Percentiles rank a stretch among this genome's conserved stretches.
These are phyloP conservation scores for Danielozyma ontarioensis DNA, from an alignment of 805 yeast species.

Conservation along the genomic window DNA sequence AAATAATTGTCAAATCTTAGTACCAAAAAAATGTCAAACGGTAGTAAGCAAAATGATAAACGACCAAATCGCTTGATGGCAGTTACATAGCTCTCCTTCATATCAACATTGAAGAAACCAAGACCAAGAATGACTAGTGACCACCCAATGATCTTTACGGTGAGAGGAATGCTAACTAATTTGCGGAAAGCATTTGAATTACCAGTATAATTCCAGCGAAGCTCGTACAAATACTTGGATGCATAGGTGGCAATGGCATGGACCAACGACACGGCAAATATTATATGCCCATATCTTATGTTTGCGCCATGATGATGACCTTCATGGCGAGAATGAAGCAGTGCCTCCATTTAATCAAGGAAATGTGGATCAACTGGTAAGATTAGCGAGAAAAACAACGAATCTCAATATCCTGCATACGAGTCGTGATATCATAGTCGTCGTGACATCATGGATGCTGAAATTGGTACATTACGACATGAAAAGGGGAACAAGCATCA, in stretches of 20 bases:
- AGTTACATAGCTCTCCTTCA: background rate
- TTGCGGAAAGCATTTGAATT: constrained; percentile 29
- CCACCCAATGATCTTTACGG: constrained; percentile 33
- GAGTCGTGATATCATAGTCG: no score
- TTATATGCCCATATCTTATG: constrained; percentile 54
- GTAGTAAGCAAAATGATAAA: constrained; percentile 51
- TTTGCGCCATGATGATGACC: constrained; percentile 49
- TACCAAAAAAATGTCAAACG: constrained; percentile 52
- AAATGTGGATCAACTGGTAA: no score
- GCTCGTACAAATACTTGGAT: constrained; percentile 25
- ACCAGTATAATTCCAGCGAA: constrained; percentile 34
- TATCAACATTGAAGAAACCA: background rate
- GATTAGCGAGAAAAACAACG: no score
- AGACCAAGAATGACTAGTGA: constrained; percentile 3
- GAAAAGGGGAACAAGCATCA: no score
- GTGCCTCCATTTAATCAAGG: no score
- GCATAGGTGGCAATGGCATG: constrained; percentile 34
- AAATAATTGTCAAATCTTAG: constrained; percentile 27
- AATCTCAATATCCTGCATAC: no score
- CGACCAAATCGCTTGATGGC: constrained; percentile 55
- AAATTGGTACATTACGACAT: no score
- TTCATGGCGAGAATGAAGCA: constrained; percentile 39
- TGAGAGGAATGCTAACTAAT: constrained; percentile 23
- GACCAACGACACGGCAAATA: constrained; percentile 37
- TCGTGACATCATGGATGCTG: no score